A percentile compares a stretch with the other conserved stretches of the same genome.
phyloP scores from a whole-genome alignment of 2,329 filamentous ascomycete species.

The Trichoderma polysporum region DNA sequence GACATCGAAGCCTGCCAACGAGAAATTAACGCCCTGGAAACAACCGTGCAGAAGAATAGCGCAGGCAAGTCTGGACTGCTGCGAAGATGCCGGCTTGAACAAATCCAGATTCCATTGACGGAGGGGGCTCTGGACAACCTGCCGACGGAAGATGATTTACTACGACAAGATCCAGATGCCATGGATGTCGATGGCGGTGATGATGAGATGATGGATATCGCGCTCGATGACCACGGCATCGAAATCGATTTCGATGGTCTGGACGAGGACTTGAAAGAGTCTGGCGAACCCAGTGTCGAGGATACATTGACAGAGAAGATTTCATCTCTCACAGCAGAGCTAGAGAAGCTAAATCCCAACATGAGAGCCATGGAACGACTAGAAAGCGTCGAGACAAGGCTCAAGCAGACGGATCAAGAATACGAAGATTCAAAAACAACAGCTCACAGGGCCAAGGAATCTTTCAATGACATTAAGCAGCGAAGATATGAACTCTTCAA shows the following conservation, averaged over 20 bases:
- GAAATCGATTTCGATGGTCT: conserved; percentile 81
- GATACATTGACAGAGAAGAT: conserved; percentile 77
- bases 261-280: conserved; percentile 79
- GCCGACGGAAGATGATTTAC: conserved; percentile 79
- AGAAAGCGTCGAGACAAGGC: conserved; percentile 77
- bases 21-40: conserved; percentile 76
- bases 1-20: conserved; percentile 74
- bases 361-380: conserved; percentile 93
- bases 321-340: conserved; percentile 67
- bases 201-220: conserved; percentile 58
- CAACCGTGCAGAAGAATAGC: conserved; percentile 80
- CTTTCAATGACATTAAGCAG: conserved; percentile 78
- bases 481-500: conserved; percentile 89
- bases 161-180: conserved; percentile 75
- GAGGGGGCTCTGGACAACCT: conserved; percentile 78
- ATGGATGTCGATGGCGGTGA: conserved; percentile 86
- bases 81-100: conserved; percentile 88
- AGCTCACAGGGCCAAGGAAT: conserved; percentile 74
- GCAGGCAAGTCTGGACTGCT: conserved; percentile 81
- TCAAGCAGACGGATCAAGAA: conserved; percentile 82
- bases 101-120: conserved; percentile 79
- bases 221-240: conserved; percentile 87
- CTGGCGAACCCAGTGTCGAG: conserved; percentile 69
- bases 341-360: conserved; percentile 95
- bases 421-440: conserved; percentile 80